Evolutionary conservation across 192 early-diverging fungal species (phyloP).

Genomic region (Geranomyces michiganensis): DNA sequence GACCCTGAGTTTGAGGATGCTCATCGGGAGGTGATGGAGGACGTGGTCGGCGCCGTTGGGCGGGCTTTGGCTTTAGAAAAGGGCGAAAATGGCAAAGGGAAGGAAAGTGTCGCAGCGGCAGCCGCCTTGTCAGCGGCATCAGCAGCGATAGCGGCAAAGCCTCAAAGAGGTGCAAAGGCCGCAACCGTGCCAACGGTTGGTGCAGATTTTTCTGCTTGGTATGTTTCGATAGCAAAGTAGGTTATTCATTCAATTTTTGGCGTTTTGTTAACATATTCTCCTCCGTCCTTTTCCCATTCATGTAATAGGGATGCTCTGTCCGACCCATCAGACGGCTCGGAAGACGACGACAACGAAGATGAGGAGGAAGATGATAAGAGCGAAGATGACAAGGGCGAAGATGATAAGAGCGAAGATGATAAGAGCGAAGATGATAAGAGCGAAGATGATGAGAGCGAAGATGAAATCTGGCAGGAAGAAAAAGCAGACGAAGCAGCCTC

Average conservation of each 20-base stretch:
- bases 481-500: too few species aligned
- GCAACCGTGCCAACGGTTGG: constrained; percentile 9
- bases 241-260: too few species aligned
- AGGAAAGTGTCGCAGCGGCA: background rate
- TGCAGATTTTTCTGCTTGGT: background rate
- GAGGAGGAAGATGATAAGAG: background rate
- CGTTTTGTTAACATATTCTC: background rate
- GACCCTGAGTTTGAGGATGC: constrained; percentile 73
- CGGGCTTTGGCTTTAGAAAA: constrained; percentile 22
- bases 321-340: constrained; percentile 17
- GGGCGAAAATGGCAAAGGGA: background rate
- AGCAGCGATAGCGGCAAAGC: background rate
- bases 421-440: background rate
- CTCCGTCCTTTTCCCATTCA: background rate
- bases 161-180: constrained; percentile 3
- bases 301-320: constrained; percentile 19
- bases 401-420: constrained; percentile 19
- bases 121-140: background rate
- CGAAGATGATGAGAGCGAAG: background rate
- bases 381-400: background rate
- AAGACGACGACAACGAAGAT: constrained; percentile 23
- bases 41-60: constrained; percentile 40
- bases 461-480: background rate
- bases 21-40: constrained; percentile 45
- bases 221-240: background rate